A percentile compares a stretch with the other conserved stretches of the same genome.
These are phyloP conservation scores for Candida mesenterica DNA, from an alignment of 1,139 yeast genomes.

Conservation along the genomic window DNA sequence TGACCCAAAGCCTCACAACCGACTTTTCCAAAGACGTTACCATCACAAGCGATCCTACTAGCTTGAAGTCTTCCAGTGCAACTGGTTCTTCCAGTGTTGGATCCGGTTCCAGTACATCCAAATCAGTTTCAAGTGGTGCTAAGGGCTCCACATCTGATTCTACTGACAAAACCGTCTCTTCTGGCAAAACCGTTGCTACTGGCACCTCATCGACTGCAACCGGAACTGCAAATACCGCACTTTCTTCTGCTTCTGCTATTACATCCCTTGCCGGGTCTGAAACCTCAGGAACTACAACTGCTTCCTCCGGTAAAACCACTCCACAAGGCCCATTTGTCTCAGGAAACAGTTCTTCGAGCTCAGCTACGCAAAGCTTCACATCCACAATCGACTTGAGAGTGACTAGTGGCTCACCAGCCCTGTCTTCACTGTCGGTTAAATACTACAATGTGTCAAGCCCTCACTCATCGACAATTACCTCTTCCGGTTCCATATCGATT, in stretches of 20 bases:
- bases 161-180: not conserved
- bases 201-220: not conserved
- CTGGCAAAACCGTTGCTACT: not conserved
- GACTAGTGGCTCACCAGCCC: conserved; percentile 2
- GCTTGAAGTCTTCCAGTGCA: not conserved
- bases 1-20: conserved; percentile 12
- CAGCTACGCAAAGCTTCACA: conserved; percentile 1
- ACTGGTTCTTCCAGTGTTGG: not conserved
- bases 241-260: too few relatives aligned
- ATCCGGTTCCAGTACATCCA: not conserved
- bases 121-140: not conserved
- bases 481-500: conserved; percentile 9
- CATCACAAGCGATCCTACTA: conserved; percentile 1
- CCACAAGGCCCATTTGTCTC: too few relatives aligned
- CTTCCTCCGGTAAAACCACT: too few relatives aligned
- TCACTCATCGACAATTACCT: conserved; percentile 11
- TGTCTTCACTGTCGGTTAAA: not conserved
- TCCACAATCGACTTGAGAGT: conserved; percentile 14
- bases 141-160: not conserved
- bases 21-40: conserved; percentile 10
- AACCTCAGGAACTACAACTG: too few relatives aligned
- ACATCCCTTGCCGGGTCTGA: too few relatives aligned
- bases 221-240: too few relatives aligned
- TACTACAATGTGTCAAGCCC: not conserved
- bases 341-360: not conserved